A percentile compares a stretch with the other conserved stretches of the same genome.
Conservation (phyloP, 2,329 filamentous ascomycete species). For the Dactylellina parvicollis region DNA sequence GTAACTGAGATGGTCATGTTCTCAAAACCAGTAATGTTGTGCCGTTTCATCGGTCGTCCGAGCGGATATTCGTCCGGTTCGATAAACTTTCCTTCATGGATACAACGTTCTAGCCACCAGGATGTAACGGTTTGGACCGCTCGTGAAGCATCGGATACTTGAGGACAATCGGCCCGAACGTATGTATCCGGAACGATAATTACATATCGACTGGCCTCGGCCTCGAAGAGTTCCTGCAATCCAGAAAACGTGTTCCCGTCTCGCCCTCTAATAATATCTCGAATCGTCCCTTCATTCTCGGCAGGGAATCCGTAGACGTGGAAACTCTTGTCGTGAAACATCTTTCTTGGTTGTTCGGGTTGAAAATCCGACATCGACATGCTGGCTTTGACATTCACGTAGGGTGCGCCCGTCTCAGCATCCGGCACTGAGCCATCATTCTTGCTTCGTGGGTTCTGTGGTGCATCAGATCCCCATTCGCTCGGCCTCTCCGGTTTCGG, state of each 20-base stretch:
- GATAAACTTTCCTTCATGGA: conserved; percentile 78
- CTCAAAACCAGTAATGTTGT: conserved; percentile 68
- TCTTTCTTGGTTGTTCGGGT: conserved; percentile 57
- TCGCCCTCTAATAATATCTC: conserved; percentile 59
- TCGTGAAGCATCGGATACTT: conserved; percentile 57
- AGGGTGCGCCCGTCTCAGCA: conserved; percentile 58
- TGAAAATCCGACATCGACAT: conserved; percentile 46
- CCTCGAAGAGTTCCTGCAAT: conserved; percentile 55
- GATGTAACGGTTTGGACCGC: conserved; percentile 75
- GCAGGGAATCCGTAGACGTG: conserved; percentile 63
- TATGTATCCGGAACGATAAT: conserved; percentile 64
- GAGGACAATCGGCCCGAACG: conserved; percentile 54
- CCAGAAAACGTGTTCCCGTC: conserved; percentile 59
- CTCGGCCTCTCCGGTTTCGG: conserved; percentile 55
- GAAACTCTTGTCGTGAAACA: conserved; percentile 63
- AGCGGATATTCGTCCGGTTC: conserved; percentile 76
- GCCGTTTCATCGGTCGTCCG: conserved; percentile 76
- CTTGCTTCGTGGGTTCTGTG: conserved; percentile 15
- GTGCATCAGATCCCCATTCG: conserved; percentile 57
- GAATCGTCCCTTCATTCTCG: conserved; percentile 59
- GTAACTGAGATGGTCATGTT: conserved; percentile 80
- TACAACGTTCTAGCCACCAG: conserved; percentile 90
- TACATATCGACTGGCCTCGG: conserved; percentile 42
- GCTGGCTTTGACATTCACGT: conserved; percentile 42
- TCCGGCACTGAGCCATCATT: conserved; percentile 57